phyloP scores from a whole-genome alignment of 164 flowering plant genomes.

The Sedum album region DNA sequence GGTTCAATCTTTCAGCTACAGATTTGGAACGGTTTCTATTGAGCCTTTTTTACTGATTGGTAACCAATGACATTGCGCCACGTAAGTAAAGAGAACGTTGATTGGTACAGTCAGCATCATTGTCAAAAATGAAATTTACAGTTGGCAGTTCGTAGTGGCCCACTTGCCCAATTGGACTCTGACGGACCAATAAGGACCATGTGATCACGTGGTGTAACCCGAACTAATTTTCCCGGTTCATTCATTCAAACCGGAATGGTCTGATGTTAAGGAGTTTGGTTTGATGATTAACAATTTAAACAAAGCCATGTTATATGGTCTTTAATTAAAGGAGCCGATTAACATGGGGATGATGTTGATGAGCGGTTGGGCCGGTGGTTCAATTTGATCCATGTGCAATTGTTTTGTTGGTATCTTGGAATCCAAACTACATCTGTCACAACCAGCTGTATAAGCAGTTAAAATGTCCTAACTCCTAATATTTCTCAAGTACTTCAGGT shows the following conservation, averaged over 20 bases:
- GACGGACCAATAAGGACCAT: neutral
- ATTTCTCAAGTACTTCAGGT: neutral
- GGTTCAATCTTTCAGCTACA: neutral
- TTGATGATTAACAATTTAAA: neutral
- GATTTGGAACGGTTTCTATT: neutral
- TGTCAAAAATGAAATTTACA: neutral
- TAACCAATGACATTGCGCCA: neutral
- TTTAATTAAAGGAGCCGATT: neutral
- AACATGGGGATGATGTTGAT: neutral
- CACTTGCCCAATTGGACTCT: constrained; percentile 6
- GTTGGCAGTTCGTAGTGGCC: neutral
- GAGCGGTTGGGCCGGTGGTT: neutral
- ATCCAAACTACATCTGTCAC: neutral
- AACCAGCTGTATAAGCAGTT: constrained; percentile 3
- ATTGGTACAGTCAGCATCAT: neutral
- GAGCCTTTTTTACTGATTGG: neutral
- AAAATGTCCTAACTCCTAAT: too few species aligned
- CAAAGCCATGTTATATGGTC: constrained; percentile 4
- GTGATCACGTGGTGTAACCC: neutral
- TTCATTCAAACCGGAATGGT: neutral
- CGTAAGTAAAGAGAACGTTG: neutral
- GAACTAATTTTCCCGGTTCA: neutral
- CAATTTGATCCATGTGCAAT: constrained; percentile 3
- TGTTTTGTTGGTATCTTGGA: neutral
- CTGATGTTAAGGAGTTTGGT: too few species aligned